Evolutionary conservation across 306 rosid species (phyloP), one percentile per base, ranked within the genome.

Genomic region (Begonia loranthoides): DNA sequence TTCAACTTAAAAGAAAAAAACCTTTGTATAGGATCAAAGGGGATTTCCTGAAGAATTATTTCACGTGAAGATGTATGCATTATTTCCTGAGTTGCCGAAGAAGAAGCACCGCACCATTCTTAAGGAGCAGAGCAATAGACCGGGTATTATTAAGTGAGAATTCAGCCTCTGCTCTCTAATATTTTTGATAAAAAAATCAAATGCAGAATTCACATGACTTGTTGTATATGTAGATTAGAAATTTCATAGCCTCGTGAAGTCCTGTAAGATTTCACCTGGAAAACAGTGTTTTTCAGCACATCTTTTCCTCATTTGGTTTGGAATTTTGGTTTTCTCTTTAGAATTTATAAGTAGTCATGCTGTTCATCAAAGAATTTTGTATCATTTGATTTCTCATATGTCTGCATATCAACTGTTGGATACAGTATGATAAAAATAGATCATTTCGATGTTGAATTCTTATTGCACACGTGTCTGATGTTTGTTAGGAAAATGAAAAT

Each of bases 61-160:
- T 54, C 77, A 92, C 6, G 99, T 90, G 66, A 90, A 86, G 80
- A 90, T 86, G 77, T 86, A 90, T 63, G 99, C 94, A 41, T 71
- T 90, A 67, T 73, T 72, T 16, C 73, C 79, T 0, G 94, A 90
- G 0, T 50, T 59, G 61, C 94, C 92, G 14, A 86, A 72, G 83
- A 78, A 64, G 85, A 66, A 58, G 54, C 72, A 55, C 24, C 68
- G 68, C 13, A 24, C 73, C 39, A 80, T 70, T 75, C 78, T 82
- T 56, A 80, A 79, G 64, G 66, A 55, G 62, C 66, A 63, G 51
- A 60, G 73, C 54, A 85, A 90, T 63, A 78, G 78, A 66, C 97
- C 97, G 33, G 24, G 74, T 65, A 73, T 76, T 65, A 90, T 86
- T 67, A 71, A 65, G 80, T 90, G 82, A 85, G 52, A 41, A 13